phyloP scores from a whole-genome alignment of 768 basidiomycete species.

The Porpolomopsis calyptriformis region DNA sequence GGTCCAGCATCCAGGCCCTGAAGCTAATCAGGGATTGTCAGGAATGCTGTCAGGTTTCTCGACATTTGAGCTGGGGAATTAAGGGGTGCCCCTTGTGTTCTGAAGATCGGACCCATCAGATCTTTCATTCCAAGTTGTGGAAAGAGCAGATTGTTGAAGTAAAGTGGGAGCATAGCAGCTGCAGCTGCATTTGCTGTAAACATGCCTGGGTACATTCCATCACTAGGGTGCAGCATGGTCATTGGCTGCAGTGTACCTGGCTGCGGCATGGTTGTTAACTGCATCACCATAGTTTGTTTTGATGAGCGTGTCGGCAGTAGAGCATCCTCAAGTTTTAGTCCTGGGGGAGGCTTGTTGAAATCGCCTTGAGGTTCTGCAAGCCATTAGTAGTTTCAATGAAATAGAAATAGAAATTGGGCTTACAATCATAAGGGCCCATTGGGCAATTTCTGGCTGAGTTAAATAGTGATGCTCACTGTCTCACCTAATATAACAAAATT shows the following conservation, averaged over 20 bases:
- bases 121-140: too few relatives aligned
- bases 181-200: too few relatives aligned
- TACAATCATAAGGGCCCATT: slow-evolving; percentile 2
- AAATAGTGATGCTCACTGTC: not conserved
- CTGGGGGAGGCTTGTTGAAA: not conserved
- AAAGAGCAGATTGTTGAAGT: too few relatives aligned
- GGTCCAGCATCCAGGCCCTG: not conserved
- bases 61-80: not conserved
- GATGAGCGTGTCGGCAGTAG: not conserved
- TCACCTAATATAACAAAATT: not conserved
- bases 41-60: not conserved
- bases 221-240: too few relatives aligned
- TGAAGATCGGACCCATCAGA: not conserved
- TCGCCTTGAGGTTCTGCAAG: slow-evolving; percentile 1
- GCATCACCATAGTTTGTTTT: too few relatives aligned
- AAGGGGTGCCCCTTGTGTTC: not conserved
- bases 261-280: too few relatives aligned
- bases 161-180: too few relatives aligned
- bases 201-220: too few relatives aligned
- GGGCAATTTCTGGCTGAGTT: not conserved
- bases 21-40: not conserved
- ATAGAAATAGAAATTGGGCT: not conserved
- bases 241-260: too few relatives aligned
- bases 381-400: not conserved
- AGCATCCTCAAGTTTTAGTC: slow-evolving; percentile 2